Evolutionary conservation across 106 monocot genomes (phyloP).

Genomic region (Agapanthus africanus): DNA sequence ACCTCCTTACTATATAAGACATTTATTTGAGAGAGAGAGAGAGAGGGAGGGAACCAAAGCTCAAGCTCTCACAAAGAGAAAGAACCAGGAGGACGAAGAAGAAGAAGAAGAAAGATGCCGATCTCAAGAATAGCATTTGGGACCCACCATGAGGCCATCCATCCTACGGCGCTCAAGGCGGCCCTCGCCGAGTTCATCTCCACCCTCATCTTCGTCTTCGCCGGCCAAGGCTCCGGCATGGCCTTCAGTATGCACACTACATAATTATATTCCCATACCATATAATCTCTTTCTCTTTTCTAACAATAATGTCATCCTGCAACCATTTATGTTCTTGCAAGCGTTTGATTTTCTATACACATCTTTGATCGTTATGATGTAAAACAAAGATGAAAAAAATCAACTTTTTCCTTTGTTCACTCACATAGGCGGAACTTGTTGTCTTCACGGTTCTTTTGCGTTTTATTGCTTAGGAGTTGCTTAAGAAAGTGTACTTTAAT

Average conservation of each 20-base stretch:
- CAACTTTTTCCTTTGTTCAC: no score
- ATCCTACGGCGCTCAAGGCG: conserved; percentile 26
- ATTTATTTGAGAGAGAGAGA: no score
- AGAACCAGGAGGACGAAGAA: background rate
- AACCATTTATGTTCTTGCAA: background rate
- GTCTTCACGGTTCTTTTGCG: no score
- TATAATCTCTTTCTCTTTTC: background rate
- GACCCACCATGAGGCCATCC: conserved; percentile 9
- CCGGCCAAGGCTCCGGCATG: conserved; percentile 41
- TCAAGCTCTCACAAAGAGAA: background rate
- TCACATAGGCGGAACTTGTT: no score
- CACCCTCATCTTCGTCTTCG: conserved; percentile 43
- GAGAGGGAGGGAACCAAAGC: no score
- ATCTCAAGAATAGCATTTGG: conserved; percentile 29
- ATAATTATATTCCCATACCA: no score
- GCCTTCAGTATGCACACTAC: conserved; percentile 35
- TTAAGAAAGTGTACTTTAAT: background rate
- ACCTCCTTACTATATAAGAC: no score
- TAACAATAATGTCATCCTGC: background rate
- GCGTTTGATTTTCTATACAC: no score
- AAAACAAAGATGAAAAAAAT: no score
- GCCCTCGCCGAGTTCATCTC: conserved; percentile 41
- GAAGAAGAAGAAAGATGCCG: conserved; percentile 17
- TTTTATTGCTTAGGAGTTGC: no score
- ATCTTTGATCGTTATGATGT: no score